A percentile compares a stretch with the other conserved stretches of the same genome.
Conservation (phyloP, 2,329 filamentous ascomycete species). For the Fusarium hostae region DNA sequence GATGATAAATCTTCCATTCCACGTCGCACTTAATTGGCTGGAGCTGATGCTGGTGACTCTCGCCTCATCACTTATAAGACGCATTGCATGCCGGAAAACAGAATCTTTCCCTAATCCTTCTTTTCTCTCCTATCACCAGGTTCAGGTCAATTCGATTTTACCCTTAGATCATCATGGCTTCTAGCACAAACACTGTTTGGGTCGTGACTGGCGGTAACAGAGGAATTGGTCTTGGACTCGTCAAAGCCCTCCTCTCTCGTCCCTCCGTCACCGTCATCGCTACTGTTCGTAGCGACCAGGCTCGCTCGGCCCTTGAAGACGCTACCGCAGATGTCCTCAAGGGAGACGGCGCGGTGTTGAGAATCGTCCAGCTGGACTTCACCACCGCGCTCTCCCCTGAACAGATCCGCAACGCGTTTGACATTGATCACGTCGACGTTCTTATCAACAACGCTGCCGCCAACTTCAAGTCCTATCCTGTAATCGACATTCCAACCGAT, state of each 20-base stretch:
- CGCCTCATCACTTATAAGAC: not conserved
- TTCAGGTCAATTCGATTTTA: fast-evolving
- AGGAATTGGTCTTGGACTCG: constrained; percentile 54
- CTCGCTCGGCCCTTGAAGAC: constrained; percentile 30
- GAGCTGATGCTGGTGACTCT: not conserved
- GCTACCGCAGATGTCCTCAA: constrained; percentile 25
- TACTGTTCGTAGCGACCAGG: constrained; percentile 47
- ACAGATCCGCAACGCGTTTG: constrained; percentile 36
- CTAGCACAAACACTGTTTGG: constrained; percentile 45
- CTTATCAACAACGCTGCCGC: constrained; percentile 64
- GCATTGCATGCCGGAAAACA: not conserved
- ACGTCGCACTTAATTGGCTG: fast-evolving
- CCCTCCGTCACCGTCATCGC: constrained; percentile 63
- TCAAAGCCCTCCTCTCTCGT: constrained; percentile 55
- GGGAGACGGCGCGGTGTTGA: constrained; percentile 43
- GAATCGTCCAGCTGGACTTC: constrained; percentile 53
- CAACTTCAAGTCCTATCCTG: constrained; percentile 43
- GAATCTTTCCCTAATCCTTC: fast-evolving
- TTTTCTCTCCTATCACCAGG: fast-evolving
- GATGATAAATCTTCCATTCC: constrained; percentile 1
- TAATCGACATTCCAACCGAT: constrained; percentile 43
- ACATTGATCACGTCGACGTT: constrained; percentile 57
- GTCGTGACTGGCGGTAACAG: constrained; percentile 55
- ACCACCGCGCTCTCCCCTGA: constrained; percentile 41
- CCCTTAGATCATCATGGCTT: not conserved